phyloP scores from a whole-genome alignment of 352 stramenopile genomes.

The Phytopythium mirpurense region DNA sequence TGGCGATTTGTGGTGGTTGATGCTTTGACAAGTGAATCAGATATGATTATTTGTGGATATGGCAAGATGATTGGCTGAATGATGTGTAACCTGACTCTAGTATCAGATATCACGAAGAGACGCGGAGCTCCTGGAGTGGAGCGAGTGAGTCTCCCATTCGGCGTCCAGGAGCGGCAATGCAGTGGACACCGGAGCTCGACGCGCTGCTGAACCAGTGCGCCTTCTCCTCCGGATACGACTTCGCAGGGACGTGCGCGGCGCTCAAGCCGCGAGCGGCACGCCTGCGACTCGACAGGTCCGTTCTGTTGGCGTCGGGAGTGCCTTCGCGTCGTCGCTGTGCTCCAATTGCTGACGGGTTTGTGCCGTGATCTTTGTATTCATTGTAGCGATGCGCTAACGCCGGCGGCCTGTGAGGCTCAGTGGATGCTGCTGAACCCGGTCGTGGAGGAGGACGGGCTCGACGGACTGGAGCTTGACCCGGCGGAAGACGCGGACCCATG shows the following conservation, averaged over 20 bases:
- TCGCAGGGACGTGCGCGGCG: constrained; percentile 27
- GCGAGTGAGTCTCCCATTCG: background rate
- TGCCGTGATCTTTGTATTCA: too few species aligned
- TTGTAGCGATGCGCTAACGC: constrained; percentile 27
- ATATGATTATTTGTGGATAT: constrained; percentile 5
- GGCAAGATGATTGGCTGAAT: background rate
- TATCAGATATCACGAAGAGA: constrained; percentile 12
- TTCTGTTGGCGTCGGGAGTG: background rate
- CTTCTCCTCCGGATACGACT: constrained; percentile 73
- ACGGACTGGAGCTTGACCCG: constrained; percentile 9
- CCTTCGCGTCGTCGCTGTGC: background rate
- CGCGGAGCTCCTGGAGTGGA: background rate
- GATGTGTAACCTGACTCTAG: background rate
- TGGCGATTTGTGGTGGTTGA: background rate
- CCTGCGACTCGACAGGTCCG: constrained; percentile 38
- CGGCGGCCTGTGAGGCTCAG: constrained; percentile 47
- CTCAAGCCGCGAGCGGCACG: constrained; percentile 37
- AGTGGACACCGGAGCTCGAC: constrained; percentile 60
- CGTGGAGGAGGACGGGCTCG: constrained; percentile 22
- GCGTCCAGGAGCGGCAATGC: constrained; percentile 28
- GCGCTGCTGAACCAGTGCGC: constrained; percentile 70
- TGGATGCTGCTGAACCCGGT: constrained; percentile 72
- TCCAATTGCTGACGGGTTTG: too few species aligned
- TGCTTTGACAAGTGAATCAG: background rate
- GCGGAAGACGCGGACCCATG: background rate